phyloP scores from a whole-genome alignment of 805 yeast genomes.

The Starmerella cellae region DNA sequence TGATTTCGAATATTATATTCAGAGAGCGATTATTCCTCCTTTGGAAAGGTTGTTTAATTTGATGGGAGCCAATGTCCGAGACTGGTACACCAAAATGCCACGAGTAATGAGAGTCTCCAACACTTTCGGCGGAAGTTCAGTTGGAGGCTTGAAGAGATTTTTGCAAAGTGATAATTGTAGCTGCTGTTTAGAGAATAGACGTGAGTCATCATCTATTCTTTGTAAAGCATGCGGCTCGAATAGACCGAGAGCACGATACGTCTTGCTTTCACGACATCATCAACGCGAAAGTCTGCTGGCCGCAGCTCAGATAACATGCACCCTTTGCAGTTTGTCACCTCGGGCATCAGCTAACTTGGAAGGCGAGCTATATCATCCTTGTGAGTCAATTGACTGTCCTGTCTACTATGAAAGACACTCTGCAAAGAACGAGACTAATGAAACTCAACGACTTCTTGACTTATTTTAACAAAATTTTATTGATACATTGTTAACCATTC shows the following conservation, averaged over 20 bases:
- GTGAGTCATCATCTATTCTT: neutral
- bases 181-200: slow-evolving; percentile 12
- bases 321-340: slow-evolving; percentile 12
- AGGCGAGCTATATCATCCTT: slow-evolving; percentile 4
- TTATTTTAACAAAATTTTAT: no score
- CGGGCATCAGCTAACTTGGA: slow-evolving; percentile 1
- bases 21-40: slow-evolving; percentile 77
- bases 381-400: slow-evolving; percentile 19
- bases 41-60: slow-evolving; percentile 69
- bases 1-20: slow-evolving; percentile 77
- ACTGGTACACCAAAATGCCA: slow-evolving; percentile 69
- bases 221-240: slow-evolving; percentile 9
- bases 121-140: neutral
- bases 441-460: neutral
- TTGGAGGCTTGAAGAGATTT: slow-evolving; percentile 3
- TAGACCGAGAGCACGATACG: slow-evolving; percentile 10
- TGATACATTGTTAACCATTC: no score
- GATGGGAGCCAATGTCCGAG: slow-evolving; percentile 63
- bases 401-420: slow-evolving; percentile 16
- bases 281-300: slow-evolving; percentile 5
- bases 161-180: slow-evolving; percentile 13
- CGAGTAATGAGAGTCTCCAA: slow-evolving; percentile 2
- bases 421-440: slow-evolving; percentile 2
- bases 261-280: slow-evolving; percentile 8
- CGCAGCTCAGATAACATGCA: slow-evolving; percentile 9